Base-by-base conservation (phyloP, 2,329 filamentous ascomycete genomes). In the Stemphylium beticola region DNA sequence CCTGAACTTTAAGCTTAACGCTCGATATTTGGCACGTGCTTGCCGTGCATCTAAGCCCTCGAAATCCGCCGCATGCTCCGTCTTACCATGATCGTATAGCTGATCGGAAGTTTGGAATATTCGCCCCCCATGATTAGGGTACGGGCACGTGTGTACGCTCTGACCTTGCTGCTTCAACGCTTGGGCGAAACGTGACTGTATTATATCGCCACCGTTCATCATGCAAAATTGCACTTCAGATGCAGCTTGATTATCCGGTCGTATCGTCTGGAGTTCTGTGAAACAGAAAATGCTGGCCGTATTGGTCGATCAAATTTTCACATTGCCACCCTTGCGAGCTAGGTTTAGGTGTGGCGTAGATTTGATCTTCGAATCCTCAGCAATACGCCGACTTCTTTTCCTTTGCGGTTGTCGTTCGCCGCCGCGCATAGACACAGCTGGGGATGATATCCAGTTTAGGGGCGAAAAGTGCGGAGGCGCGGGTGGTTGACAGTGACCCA, bases 91-190 rank as follows among this genome's bases (percentile, higher is more conserved):
- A 26, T 53, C 45, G 29, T 57, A 58, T 0, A 75, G 53, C 26
- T 70, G 65, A 11, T 68, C 61, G 1, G 65, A 15, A 29, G 9
- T 61, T 9, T 69, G 68, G 52, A 76, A 76, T 0, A 71, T 66
- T 1, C 66, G 59, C 1, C 66, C 66, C 8, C 63, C 49, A 20
- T 70, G 66, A 4, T 48, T 51, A 22, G 66, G 66, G 40, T 67
- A 74, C 1, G 74, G 73, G 55, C 73, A 76, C 1, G 61, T 46
- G 5, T 73, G 44, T 18, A 60, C 47, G 15, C 63, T 60, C 43
- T 17, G 56, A 47, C 18, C 59, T 56, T 24, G 38, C 61, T 75
- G 72, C 26, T 62, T 55, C 18, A 75, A 51, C 1, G 65, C 65
- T 17, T 62, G 58, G 9, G 68, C 60, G 20, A 61, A 75, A 18